Base-by-base conservation (phyloP, 805 yeast species). In the Sugiyamaella marilandica region DNA sequence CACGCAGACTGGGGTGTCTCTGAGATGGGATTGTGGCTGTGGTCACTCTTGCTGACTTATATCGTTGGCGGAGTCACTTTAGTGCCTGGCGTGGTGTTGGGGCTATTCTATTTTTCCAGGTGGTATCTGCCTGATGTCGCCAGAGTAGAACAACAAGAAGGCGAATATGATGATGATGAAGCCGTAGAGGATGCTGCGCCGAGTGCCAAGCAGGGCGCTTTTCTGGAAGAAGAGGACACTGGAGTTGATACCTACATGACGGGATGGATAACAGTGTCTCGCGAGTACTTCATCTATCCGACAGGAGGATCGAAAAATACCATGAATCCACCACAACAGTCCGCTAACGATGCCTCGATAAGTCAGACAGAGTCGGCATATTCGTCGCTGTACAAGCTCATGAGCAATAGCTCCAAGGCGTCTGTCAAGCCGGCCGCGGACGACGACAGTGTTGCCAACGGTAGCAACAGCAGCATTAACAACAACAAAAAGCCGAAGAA, bases 251-350 rank as follows among this genome's bases (percentile, higher is more conserved):
- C 88, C 0, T 59, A 80, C 52, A 59, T 55, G 63, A 72, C 80
- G 10, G 96, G 95, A 8, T 87, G 95, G 95, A 70, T 89, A 1
- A 80, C 85, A 2, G 91, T 91, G n/a, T 86, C 95, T 0, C 83
- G 81, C 55, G 92, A 86, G 58, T 87, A 84, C 64, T 75, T 85
- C 69, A 71, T 76, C 53, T 73, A 78, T 68, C 62, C 85, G 60
- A 59, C 62, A 41, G 64, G 57, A 49, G 65, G 58, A 59, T 61
- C 72, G 36, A 73, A 72, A 53, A 72, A 67, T 55, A 43, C 52
- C 11, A 46, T 56, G 44, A 60, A 51, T 24, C 62, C 61, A 16
- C 64, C 63, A 2, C 51, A 45, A 7, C 51, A 50, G 11, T 54
- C 60, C 1, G 79, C 72, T 51, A 62, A 51, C 41, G 62, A 57